These are phyloP conservation scores for Globisporangium cylindrosporum DNA, from an alignment of 352 stramenopile genomes.

Conservation along the genomic window DNA sequence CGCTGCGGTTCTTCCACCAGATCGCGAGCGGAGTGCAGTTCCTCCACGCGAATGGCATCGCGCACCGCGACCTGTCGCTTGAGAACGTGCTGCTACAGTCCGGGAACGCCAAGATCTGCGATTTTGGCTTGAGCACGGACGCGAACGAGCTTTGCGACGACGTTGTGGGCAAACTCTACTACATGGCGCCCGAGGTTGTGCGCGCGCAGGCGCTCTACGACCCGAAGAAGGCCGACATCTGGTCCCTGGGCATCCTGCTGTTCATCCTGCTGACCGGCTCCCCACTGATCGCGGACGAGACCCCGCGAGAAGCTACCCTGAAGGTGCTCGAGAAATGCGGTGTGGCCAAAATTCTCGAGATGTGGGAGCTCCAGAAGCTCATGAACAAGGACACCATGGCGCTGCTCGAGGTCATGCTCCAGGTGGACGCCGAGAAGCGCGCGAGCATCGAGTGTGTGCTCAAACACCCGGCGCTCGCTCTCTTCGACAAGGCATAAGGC, in stretches of 20 bases:
- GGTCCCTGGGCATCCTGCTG: conserved; percentile 57
- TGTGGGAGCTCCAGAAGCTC: conserved; percentile 39
- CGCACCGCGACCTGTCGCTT: conserved; percentile 56
- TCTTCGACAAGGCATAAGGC: conserved; percentile 10
- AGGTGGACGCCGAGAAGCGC: conserved; percentile 39
- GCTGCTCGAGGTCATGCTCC: conserved; percentile 46
- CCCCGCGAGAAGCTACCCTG: conserved; percentile 34
- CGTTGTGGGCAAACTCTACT: conserved; percentile 65
- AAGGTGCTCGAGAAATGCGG: conserved; percentile 36
- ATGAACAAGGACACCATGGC: conserved; percentile 34
- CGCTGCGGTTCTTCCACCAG: conserved; percentile 34
- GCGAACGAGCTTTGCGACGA: conserved; percentile 33
- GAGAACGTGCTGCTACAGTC: conserved; percentile 57
- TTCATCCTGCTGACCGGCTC: conserved; percentile 60
- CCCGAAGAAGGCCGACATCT: conserved; percentile 40
- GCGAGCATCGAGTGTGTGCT: conserved; percentile 35
- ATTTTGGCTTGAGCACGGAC: conserved; percentile 60
- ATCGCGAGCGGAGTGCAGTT: conserved; percentile 42
- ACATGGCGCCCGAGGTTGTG: conserved; percentile 70
- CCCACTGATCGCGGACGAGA: conserved; percentile 36
- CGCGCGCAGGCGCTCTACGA: conserved; percentile 28
- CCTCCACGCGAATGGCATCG: conserved; percentile 44
- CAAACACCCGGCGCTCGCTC: conserved; percentile 17
- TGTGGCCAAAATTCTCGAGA: conserved; percentile 48
- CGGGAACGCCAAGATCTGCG: conserved; percentile 42